phyloP scores from a whole-genome alignment of 805 yeast species.

The Metschnikowia santaceciliae region DNA sequence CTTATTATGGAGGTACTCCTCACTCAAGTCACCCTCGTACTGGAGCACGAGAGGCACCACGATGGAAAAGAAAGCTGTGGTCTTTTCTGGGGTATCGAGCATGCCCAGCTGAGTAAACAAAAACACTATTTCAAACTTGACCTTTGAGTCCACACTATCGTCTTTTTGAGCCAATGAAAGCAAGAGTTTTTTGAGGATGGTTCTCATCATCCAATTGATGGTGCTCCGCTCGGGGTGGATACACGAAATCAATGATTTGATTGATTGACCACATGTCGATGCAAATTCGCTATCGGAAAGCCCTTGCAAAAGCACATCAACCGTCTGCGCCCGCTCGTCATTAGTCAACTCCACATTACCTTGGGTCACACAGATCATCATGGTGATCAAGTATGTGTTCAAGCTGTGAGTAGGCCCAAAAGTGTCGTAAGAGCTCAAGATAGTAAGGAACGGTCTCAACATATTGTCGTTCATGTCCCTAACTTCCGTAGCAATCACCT shows the following conservation, averaged over 20 bases:
- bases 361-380: constrained; percentile 31
- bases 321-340: constrained; percentile 21
- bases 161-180: constrained; percentile 16
- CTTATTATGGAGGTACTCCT: constrained; percentile 43
- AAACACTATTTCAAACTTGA: constrained; percentile 48
- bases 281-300: constrained; percentile 21
- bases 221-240: constrained; percentile 22
- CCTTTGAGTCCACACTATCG: constrained; percentile 24
- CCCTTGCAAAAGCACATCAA: constrained; percentile 24
- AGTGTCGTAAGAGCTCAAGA: constrained; percentile 5
- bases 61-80: constrained; percentile 28
- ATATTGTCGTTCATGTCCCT: constrained; percentile 15
- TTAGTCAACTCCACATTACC: constrained; percentile 29
- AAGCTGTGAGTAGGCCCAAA: constrained; percentile 7
- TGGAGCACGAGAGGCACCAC: constrained; percentile 37
- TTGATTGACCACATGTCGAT: constrained; percentile 47
- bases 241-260: constrained; percentile 50
- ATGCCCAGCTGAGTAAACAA: constrained; percentile 37
- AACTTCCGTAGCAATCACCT: constrained; percentile 28
- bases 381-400: constrained; percentile 30
- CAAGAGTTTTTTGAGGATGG: constrained; percentile 45
- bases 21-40: constrained; percentile 23
- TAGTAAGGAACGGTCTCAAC: constrained; percentile 22
- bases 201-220: constrained; percentile 38
- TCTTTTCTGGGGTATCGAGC: constrained; percentile 25